A percentile compares a stretch with the other conserved stretches of the same genome.
Conservation (phyloP, 139 green algal species). For the Pedinophyceae sp. region DNA sequence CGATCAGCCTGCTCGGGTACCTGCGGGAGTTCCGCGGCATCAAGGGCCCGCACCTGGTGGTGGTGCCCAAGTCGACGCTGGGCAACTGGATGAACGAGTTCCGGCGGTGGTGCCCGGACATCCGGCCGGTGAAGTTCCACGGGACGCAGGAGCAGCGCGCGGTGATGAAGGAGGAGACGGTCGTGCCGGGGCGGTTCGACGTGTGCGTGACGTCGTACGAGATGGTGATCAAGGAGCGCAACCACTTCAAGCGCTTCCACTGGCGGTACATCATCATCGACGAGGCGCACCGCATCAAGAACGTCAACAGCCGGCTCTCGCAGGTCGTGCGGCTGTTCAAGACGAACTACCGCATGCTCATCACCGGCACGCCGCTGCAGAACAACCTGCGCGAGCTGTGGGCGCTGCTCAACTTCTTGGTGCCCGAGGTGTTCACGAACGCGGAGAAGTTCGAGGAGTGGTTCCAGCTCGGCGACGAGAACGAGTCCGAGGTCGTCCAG, state of each 20-base stretch:
- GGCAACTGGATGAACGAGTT: constrained; percentile 99
- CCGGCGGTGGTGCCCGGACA: constrained; percentile 74
- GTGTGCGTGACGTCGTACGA: constrained; percentile 93
- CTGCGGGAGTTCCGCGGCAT: constrained; percentile 92
- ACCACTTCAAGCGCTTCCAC: constrained; percentile 80
- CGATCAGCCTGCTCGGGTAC: constrained; percentile 91
- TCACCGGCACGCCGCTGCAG: constrained; percentile 92
- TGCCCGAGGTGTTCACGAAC: constrained; percentile 84
- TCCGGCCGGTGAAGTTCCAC: constrained; percentile 87
- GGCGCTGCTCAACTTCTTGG: constrained; percentile 98
- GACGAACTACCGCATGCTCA: constrained; percentile 92
- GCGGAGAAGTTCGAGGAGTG: constrained; percentile 96
- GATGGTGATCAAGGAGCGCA: constrained; percentile 99
- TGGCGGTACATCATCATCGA: constrained; percentile 99
- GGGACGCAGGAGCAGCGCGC: constrained; percentile 80
- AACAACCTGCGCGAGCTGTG: constrained; percentile 96
- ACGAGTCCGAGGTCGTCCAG: constrained; percentile 51
- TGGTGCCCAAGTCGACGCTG: constrained; percentile 95
- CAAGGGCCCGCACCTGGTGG: constrained; percentile 88
- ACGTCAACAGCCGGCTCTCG: constrained; percentile 89
- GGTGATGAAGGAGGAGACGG: constrained; percentile 32
- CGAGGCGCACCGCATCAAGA: constrained; percentile 99
- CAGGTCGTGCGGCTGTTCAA: constrained; percentile 69
- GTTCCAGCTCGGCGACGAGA: constrained; percentile 68
- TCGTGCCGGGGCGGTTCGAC: constrained; percentile 74